Evolutionary conservation across 352 stramenopile species (phyloP).

Genomic region (Globisporangium viniferum): DNA sequence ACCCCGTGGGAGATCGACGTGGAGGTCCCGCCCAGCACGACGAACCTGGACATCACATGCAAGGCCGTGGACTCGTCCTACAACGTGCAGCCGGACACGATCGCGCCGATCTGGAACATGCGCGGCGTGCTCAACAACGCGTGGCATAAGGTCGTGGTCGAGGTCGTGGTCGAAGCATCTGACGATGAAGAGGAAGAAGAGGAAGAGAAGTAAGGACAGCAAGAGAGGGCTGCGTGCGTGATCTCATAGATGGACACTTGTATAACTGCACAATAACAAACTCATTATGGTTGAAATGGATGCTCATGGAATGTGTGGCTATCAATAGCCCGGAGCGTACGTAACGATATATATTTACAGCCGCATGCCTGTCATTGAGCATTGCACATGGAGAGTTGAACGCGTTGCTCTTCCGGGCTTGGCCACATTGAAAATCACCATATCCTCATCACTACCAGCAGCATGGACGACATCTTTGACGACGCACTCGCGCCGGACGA

Average conservation of each 20-base stretch:
- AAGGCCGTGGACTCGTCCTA: constrained; percentile 95
- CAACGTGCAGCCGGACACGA: constrained; percentile 96
- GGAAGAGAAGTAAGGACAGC: not conserved
- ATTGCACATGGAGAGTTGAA: not conserved
- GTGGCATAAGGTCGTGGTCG: constrained; percentile 90
- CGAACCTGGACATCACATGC: constrained; percentile 86
- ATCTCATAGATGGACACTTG: constrained; percentile 8
- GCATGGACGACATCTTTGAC: constrained; percentile 78
- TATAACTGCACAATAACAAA: not conserved
- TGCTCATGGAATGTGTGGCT: not conserved
- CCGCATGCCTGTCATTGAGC: not conserved
- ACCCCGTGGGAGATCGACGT: constrained; percentile 94
- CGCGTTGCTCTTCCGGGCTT: not conserved
- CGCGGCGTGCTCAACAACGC: constrained; percentile 96
- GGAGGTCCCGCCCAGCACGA: constrained; percentile 77
- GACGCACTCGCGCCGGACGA: constrained; percentile 55
- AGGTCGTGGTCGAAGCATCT: constrained; percentile 46
- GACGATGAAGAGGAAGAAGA: constrained; percentile 24
- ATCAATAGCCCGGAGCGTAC: not conserved
- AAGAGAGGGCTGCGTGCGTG: not conserved
- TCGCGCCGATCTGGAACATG: constrained; percentile 97
- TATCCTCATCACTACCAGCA: constrained; percentile 8
- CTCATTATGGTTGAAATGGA: not conserved
- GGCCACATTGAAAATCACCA: not conserved
- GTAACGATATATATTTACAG: not conserved